phyloP scores from a whole-genome alignment of 2,329 filamentous ascomycete genomes.

The Cladorrhinum sp. region DNA sequence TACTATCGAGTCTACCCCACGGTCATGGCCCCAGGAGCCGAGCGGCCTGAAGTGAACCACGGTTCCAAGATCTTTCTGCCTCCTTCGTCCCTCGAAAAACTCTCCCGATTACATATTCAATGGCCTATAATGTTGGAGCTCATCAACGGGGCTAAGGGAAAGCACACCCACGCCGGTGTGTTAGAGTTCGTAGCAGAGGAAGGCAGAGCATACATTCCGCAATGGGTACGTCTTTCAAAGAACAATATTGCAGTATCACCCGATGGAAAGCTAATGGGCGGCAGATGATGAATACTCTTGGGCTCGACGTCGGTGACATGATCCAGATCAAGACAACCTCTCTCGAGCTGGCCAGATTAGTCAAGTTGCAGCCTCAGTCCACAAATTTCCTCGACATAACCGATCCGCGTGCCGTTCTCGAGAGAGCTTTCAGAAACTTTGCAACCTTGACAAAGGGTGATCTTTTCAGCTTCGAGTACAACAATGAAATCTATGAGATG shows the following conservation, averaged over 20 bases:
- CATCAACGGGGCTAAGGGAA: conserved; percentile 77
- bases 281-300: conserved; percentile 86
- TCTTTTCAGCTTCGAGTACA: conserved; percentile 94
- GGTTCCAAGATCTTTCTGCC: conserved; percentile 97
- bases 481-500: conserved; percentile 89
- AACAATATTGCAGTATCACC: conserved; percentile 8
- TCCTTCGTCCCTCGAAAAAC: conserved; percentile 93
- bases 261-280: not conserved
- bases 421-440: conserved; percentile 95
- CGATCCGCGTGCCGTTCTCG: conserved; percentile 93
- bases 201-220: conserved; percentile 90
- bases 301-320: conserved; percentile 87
- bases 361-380: conserved; percentile 95
- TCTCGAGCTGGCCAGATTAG: conserved; percentile 81
- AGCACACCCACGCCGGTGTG: conserved; percentile 88
- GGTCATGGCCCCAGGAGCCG: conserved; percentile 86
- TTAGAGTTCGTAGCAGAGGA: conserved; percentile 97
- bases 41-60: conserved; percentile 87
- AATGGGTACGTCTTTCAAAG: conserved; percentile 65
- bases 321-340: conserved; percentile 95
- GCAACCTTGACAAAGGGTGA: conserved; percentile 90
- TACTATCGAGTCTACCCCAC: conserved; percentile 98
- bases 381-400: conserved; percentile 93
- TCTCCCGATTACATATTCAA: conserved; percentile 91
- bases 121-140: conserved; percentile 98